phyloP scores from a whole-genome alignment of 2,329 filamentous ascomycete genomes.

The Fusarium cicatricum region DNA sequence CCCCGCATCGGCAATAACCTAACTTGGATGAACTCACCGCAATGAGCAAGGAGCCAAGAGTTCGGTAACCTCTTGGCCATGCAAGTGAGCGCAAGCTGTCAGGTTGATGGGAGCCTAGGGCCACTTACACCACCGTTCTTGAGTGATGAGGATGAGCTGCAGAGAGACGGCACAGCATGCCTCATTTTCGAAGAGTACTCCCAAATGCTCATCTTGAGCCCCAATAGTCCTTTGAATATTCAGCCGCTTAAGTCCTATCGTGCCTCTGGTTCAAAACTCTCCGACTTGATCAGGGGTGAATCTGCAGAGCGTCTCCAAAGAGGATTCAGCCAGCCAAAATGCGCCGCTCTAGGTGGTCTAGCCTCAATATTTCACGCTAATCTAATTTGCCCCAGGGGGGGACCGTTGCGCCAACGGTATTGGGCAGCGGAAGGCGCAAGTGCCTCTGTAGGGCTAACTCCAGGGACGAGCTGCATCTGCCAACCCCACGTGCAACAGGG shows the following conservation, averaged over 20 bases:
- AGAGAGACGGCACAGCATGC: background rate
- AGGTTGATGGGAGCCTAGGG: background rate
- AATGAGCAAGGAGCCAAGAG: too few relatives aligned
- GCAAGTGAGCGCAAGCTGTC: background rate
- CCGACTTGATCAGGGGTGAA: slow-evolving; percentile 4
- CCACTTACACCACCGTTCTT: background rate
- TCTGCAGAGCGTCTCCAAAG: slow-evolving; percentile 10
- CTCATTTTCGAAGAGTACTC: too few relatives aligned
- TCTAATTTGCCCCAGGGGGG: background rate
- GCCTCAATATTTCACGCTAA: slow-evolving; percentile 1
- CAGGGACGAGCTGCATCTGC: too few relatives aligned
- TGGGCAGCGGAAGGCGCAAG: too few relatives aligned
- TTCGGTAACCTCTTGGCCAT: too few relatives aligned
- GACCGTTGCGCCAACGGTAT: too few relatives aligned
- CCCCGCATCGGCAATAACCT: slow-evolving; percentile 34
- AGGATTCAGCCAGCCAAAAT: slow-evolving; percentile 14
- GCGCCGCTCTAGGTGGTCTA: background rate
- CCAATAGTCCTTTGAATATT: too few relatives aligned
- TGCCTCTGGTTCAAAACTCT: background rate
- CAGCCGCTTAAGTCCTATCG: too few relatives aligned
- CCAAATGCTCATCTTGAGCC: too few relatives aligned
- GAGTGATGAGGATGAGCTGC: background rate
- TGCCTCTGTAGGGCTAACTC: slow-evolving; percentile 16
- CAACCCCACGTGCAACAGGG: slow-evolving; percentile 24
- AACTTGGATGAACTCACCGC: slow-evolving; percentile 9